Percentiles rank a stretch among this genome's conserved stretches.
phyloP scores from a whole-genome alignment of 2,329 filamentous ascomycete genomes.

The Parafenestella ontariensis region DNA sequence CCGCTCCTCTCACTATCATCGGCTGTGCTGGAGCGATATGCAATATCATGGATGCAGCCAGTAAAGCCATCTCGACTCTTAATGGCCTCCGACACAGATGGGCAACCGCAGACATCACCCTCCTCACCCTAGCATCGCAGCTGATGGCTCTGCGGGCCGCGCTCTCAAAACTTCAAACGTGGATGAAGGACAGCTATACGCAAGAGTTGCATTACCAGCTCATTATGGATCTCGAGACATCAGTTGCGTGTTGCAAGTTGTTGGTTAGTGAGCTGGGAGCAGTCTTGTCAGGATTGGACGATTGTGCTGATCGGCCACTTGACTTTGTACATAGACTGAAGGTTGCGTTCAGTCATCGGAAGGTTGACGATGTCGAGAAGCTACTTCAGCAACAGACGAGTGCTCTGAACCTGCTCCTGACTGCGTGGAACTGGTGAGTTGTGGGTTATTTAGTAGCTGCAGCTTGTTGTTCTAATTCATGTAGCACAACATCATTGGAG shows the following conservation, averaged over 20 bases:
- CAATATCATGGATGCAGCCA: constrained; percentile 8
- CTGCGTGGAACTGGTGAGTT: constrained; percentile 22
- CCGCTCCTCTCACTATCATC: constrained; percentile 6
- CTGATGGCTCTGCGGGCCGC: constrained; percentile 20
- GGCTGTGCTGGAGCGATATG: constrained; percentile 2
- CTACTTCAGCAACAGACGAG: constrained; percentile 18
- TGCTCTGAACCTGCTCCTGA: constrained; percentile 22
- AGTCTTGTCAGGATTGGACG: constrained; percentile 7
- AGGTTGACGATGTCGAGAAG: constrained; percentile 16
- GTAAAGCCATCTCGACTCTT: constrained; percentile 4
- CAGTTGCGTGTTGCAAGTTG: constrained; percentile 17
- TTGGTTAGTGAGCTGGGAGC: constrained; percentile 14
- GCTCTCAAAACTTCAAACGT: constrained; percentile 24
- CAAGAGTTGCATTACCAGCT: constrained; percentile 18
- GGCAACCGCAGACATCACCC: constrained; percentile 15
- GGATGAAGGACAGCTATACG: constrained; percentile 7
- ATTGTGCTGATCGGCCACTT: neutral
- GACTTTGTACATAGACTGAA: constrained; percentile 8
- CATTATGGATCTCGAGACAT: constrained; percentile 21
- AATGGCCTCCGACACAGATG: constrained; percentile 5
- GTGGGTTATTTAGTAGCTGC: neutral
- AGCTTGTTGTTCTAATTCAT: no score
- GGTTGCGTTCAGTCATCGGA: constrained; percentile 10
- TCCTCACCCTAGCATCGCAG: constrained; percentile 20
- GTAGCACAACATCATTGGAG: constrained; percentile 12